Base-by-base conservation (phyloP, 2,329 filamentous ascomycete genomes). In the Aspergillus sp. region DNA sequence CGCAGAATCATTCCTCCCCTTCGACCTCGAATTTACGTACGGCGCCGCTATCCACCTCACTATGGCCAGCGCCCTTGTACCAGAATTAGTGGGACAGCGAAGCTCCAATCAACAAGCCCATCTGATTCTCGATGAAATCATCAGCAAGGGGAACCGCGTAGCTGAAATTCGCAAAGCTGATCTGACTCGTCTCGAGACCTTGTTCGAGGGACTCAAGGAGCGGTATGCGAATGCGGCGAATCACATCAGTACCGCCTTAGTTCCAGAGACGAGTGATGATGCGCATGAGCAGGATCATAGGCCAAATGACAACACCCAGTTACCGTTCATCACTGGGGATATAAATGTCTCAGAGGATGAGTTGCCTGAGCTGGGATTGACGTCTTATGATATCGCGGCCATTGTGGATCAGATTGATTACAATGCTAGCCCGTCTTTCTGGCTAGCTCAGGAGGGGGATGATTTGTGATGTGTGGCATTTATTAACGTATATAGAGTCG, bases 11-110 rank as follows among this genome's bases (percentile, higher is more conserved):
- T 79, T 77, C n/a, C 63, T 78, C 0, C 75, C 74, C 0, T 79
- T 75, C 48, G 75, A 79, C 58, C 11, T 55, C 0, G 77, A 79
- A 48, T 78, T 78, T 13, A 70, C 71, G 0, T 77, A 73, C 50
- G 72, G 65, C 0, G 74, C 77, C 0, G 75, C 74, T 0, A 61
- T 79, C 0, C 73, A 78, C 54, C 64, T 78, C 0, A 68, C 70
- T 8, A 78, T 79, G 68, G 74, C 76, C 21, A 74, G 70, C 3
- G 64, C 72, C 0, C 61, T 79, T 1, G 78, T 78, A 57, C 75
- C 75, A 1, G 13, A 13, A 5, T 42, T 51, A 10, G 5, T n/a
- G 4, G 36, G 47, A 7, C 36, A 51, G 21, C 48, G 36, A 4
- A 30, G 2, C 15, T 27, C 32, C 47, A 19, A 13, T 60, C 3